These are phyloP conservation scores for Fusarium redolens DNA, from an alignment of 2,329 filamentous ascomycete genomes.

Conservation along the genomic window DNA sequence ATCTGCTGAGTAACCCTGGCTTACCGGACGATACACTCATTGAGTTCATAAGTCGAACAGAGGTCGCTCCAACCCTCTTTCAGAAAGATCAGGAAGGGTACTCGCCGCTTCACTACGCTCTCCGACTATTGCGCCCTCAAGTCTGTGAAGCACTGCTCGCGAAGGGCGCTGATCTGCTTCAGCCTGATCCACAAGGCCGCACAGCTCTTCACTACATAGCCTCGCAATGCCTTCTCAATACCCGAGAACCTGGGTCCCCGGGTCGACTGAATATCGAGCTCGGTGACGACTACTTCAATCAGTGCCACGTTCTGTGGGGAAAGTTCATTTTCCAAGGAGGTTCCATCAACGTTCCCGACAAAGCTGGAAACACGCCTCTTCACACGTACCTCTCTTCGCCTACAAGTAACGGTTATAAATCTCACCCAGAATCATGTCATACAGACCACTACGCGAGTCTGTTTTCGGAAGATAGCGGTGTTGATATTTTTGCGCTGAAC, in stretches of 20 bases:
- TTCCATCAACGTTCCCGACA: constrained; percentile 26
- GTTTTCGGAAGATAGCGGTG: constrained; percentile 21
- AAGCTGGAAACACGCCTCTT: constrained; percentile 28
- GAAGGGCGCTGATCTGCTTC: constrained; percentile 25
- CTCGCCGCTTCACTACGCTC: constrained; percentile 27
- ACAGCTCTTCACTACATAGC: constrained; percentile 36
- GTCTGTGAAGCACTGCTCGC: constrained; percentile 28
- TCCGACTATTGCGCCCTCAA: constrained; percentile 17
- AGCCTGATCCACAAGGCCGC: constrained; percentile 20
- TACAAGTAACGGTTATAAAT: fast-evolving
- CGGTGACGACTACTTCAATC: constrained; percentile 1
- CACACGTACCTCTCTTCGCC: constrained; percentile 13
- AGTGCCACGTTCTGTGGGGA: constrained; percentile 23
- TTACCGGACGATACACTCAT: constrained; percentile 14
- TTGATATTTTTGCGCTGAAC: constrained; percentile 30
- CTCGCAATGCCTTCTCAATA: constrained; percentile 6
- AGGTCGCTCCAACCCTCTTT: constrained; percentile 16
- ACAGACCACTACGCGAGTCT: constrained; percentile 20
- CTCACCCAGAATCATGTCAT: constrained; percentile 2
- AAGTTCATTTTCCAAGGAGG: constrained; percentile 7
- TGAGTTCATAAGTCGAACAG: constrained; percentile 27
- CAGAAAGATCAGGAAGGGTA: constrained; percentile 17
- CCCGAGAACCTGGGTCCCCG: not conserved
- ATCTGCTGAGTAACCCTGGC: constrained; percentile 29
- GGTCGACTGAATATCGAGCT: not conserved